Percentiles rank a stretch among this genome's conserved stretches.
Evolutionary conservation across 1,139 yeast species (phyloP).

Genomic region (Debaryomyces singareniensis): DNA sequence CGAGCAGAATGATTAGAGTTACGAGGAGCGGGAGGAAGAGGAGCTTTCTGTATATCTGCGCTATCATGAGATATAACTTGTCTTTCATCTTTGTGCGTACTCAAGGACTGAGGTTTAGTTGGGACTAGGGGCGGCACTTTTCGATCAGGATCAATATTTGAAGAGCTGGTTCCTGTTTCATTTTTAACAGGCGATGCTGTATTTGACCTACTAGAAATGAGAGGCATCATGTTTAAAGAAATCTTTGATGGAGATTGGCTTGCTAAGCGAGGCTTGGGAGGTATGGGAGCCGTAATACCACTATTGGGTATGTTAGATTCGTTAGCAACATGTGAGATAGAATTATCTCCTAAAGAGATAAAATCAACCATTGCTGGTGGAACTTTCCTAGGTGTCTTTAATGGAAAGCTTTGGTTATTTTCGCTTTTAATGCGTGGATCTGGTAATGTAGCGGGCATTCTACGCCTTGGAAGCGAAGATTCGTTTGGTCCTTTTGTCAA

Average conservation of each 20-base stretch:
- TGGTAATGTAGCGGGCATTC: slow-evolving; percentile 1
- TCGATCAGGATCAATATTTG: neutral
- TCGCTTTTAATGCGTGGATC: slow-evolving; percentile 3
- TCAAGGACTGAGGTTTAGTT: slow-evolving; percentile 24
- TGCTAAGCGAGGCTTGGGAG: slow-evolving; percentile 11
- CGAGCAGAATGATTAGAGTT: slow-evolving; percentile 7
- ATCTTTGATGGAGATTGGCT: slow-evolving; percentile 29
- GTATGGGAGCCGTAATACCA: neutral
- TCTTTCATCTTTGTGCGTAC: slow-evolving; percentile 14
- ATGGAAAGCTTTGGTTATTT: slow-evolving; percentile 3
- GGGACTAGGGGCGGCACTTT: slow-evolving; percentile 31
- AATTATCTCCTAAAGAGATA: neutral
- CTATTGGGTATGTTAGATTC: neutral
- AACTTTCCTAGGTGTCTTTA: neutral
- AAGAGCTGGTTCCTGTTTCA: neutral
- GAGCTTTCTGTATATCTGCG: slow-evolving; percentile 1
- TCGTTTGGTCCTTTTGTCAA: slow-evolving; percentile 4
- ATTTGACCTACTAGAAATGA: slow-evolving; percentile 6
- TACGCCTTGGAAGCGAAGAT: too few relatives aligned
- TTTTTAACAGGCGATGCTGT: slow-evolving; percentile 2
- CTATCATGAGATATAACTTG: slow-evolving; percentile 4
- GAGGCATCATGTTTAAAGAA: neutral
- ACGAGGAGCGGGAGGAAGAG: slow-evolving; percentile 5
- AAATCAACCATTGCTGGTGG: neutral
- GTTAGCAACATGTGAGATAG: slow-evolving; percentile 7